These are phyloP conservation scores for Bombardia bombarda DNA, from an alignment of 495 filamentous ascomycete species.

Conservation along the genomic window DNA sequence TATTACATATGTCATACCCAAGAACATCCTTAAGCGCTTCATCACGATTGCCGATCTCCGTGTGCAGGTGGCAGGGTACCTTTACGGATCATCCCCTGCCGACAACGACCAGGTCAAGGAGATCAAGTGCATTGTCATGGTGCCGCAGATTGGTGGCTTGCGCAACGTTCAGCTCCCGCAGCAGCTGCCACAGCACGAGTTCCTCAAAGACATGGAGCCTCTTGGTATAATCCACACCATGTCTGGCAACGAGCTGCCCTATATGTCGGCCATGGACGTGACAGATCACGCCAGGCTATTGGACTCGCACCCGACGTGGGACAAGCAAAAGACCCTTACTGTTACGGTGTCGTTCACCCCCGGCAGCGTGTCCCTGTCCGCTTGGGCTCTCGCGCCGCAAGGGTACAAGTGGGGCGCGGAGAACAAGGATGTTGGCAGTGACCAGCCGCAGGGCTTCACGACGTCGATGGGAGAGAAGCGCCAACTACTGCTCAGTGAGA, in stretches of 20 bases:
- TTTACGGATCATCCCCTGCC: slow-evolving; percentile 86
- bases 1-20: slow-evolving; percentile 95
- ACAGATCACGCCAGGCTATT: slow-evolving; percentile 88
- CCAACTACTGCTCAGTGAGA: slow-evolving; percentile 84
- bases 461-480: slow-evolving; percentile 93
- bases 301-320: slow-evolving; percentile 74
- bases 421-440: slow-evolving; percentile 85
- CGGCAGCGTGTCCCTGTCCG: slow-evolving; percentile 90
- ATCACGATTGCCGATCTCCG: slow-evolving; percentile 97
- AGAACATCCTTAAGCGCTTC: slow-evolving; percentile 97
- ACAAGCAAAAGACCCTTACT: slow-evolving; percentile 84
- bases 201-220: slow-evolving; percentile 80
- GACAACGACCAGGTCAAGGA: slow-evolving; percentile 98
- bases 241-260: slow-evolving; percentile 86
- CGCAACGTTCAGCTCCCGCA: slow-evolving; percentile 88
- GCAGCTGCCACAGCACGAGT: slow-evolving; percentile 88
- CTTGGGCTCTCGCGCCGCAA: slow-evolving; percentile 81
- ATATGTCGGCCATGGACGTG: slow-evolving; percentile 92
- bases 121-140: slow-evolving; percentile 90
- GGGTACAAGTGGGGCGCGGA: slow-evolving; percentile 97
- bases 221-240: slow-evolving; percentile 94
- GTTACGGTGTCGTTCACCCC: slow-evolving; percentile 98
- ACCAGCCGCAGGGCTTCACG: slow-evolving; percentile 89
- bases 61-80: slow-evolving; percentile 90
- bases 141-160: slow-evolving; percentile 91